Conservation (phyloP, 2,329 filamentous ascomycete genomes). For the Mycosphaerella sp. region DNA sequence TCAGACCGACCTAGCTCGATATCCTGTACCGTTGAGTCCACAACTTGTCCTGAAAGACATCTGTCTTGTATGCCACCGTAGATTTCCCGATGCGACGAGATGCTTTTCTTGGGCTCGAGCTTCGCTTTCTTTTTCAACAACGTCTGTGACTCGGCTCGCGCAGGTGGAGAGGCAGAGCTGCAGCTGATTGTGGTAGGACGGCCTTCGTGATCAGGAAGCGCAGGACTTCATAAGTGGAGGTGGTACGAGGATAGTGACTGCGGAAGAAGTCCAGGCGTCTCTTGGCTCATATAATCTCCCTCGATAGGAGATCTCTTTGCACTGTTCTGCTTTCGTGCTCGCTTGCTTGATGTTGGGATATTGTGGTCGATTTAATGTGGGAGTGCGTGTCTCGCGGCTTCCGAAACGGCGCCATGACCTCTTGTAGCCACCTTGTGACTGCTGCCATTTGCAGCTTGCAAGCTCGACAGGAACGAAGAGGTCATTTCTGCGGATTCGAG, state of each 20-base stretch:
- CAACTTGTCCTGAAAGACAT: background rate
- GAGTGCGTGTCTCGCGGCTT: background rate
- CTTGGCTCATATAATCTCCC: background rate
- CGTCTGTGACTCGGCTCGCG: background rate
- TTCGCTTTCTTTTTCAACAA: background rate
- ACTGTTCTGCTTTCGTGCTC: background rate
- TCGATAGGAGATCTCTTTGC: background rate
- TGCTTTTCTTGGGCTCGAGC: background rate
- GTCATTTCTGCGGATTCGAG: background rate
- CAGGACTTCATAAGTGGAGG: background rate
- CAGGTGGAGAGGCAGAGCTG: background rate
- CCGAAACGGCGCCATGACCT: background rate
- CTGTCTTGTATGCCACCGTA: background rate
- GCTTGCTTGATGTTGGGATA: background rate
- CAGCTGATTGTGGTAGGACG: background rate
- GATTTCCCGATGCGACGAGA: background rate
- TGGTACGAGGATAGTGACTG: background rate
- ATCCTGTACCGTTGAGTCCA: background rate
- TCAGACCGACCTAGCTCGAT: background rate
- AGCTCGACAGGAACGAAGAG: background rate
- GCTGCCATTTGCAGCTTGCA: background rate
- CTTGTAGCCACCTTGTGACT: background rate
- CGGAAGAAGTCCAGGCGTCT: background rate
- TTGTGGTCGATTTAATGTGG: background rate
- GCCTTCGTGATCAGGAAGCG: background rate